Conservation (phyloP, 2,329 filamentous ascomycete genomes). For the Clonostachys solani region DNA sequence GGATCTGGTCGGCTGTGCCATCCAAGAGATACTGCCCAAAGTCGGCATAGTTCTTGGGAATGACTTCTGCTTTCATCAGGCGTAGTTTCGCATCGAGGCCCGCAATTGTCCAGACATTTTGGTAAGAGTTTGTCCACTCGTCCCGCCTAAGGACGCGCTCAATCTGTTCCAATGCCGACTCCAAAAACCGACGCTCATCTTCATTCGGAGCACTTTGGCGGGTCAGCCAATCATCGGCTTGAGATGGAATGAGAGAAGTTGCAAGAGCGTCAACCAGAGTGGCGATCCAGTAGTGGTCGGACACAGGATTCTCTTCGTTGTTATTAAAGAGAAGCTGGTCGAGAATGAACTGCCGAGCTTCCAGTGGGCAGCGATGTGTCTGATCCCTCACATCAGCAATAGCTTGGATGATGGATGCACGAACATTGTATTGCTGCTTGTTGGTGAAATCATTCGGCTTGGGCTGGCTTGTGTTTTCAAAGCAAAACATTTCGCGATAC, state of each 20-base stretch:
- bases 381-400: constrained; percentile 76
- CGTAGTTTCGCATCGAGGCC: constrained; percentile 56
- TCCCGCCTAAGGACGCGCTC: constrained; percentile 64
- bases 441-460: constrained; percentile 89
- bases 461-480: constrained; percentile 72
- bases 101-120: constrained; percentile 62
- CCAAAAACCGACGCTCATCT: constrained; percentile 43
- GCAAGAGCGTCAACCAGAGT: constrained; percentile 65
- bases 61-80: constrained; percentile 61
- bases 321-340: constrained; percentile 93
- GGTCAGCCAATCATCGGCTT: constrained; percentile 38
- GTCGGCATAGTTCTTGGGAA: constrained; percentile 46
- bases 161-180: constrained; percentile 55
- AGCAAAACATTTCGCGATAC: constrained; percentile 86
- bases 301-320: constrained; percentile 84
- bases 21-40: constrained; percentile 64
- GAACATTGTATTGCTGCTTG: constrained; percentile 78
- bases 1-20: constrained; percentile 56
- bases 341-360: constrained; percentile 78
- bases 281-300: constrained; percentile 85
- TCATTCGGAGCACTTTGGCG: constrained; percentile 37
- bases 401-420: constrained; percentile 76
- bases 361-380: constrained; percentile 68
- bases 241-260: constrained; percentile 49
- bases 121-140: constrained; percentile 64